Evolutionary conservation across 768 basidiomycete genomes (phyloP).

Genomic region (Dictyophora rubrovolvata): DNA sequence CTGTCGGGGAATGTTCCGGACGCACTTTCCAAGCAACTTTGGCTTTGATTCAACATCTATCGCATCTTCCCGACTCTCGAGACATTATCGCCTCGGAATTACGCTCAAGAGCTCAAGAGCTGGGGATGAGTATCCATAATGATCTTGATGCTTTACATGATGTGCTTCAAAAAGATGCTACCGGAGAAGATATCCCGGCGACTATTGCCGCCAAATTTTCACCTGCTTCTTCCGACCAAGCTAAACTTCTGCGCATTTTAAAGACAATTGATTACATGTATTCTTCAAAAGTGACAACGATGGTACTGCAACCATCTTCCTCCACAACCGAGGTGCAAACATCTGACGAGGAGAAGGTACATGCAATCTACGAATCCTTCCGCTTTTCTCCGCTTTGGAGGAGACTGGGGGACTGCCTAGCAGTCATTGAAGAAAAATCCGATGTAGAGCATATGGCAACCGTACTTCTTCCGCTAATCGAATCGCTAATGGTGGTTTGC

Average conservation of each 20-base stretch:
- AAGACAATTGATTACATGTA: constrained; percentile 99
- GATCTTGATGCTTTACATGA: constrained; percentile 71
- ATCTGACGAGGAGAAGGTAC: constrained; percentile 57
- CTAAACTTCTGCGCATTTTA: constrained; percentile 88
- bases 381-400: constrained; percentile 83
- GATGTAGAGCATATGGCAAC: constrained; percentile 84
- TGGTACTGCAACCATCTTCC: constrained; percentile 24
- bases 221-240: constrained; percentile 86
- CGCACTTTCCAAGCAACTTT: constrained; percentile 94
- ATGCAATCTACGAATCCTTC: constrained; percentile 86
- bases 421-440: constrained; percentile 67
- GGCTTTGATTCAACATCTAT: constrained; percentile 85
- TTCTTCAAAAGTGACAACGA: constrained; percentile 38
- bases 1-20: constrained; percentile 93
- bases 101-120: constrained; percentile 74
- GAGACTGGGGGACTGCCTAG: constrained; percentile 81
- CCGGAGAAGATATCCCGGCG: constrained; percentile 45
- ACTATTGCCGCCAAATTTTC: constrained; percentile 85
- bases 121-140: constrained; percentile 60
- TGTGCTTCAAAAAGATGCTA: constrained; percentile 45
- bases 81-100: constrained; percentile 87
- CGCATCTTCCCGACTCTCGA: constrained; percentile 77
- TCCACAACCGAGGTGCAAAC: constrained; percentile 30
- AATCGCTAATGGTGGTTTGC: constrained; percentile 97
- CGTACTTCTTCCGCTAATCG: constrained; percentile 87